A percentile compares a stretch with the other conserved stretches of the same genome.
These are phyloP conservation scores for Verticillium longisporum DNA, from an alignment of 2,329 filamentous ascomycete genomes.

Conservation along the genomic window DNA sequence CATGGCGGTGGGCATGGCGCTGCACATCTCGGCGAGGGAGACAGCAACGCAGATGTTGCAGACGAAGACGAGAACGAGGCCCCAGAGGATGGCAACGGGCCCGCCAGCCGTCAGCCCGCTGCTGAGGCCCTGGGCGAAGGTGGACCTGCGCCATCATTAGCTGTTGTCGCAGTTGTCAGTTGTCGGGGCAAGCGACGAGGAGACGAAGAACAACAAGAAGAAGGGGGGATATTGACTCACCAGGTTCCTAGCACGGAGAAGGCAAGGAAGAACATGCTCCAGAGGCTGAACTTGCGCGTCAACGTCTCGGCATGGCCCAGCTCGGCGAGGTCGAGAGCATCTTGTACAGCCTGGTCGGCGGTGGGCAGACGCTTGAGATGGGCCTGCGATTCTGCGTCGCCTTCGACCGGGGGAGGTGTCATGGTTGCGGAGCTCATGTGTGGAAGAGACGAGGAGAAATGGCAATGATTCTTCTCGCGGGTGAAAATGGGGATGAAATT, in stretches of 20 bases:
- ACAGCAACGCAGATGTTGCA: conserved; percentile 29
- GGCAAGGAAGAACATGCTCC: conserved; percentile 39
- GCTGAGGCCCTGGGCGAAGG: conserved; percentile 34
- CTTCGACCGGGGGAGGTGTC: background rate
- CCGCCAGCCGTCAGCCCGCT: conserved; percentile 35
- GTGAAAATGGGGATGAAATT: background rate
- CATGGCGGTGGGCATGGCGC: conserved; percentile 25
- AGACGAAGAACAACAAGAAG: no score
- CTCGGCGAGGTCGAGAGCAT: conserved; percentile 31
- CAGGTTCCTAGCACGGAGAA: conserved; percentile 44
- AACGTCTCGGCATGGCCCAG: conserved; percentile 32
- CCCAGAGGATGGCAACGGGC: conserved; percentile 37
- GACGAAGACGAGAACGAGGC: conserved; percentile 32
- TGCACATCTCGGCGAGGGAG: conserved; percentile 31
- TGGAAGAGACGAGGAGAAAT: background rate
- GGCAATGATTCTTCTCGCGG: background rate
- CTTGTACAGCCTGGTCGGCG: conserved; percentile 8
- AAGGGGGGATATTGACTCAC: conserved; percentile 25
- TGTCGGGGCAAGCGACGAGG: background rate
- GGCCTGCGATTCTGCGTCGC: background rate
- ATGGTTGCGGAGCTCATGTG: background rate
- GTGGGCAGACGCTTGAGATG: background rate
- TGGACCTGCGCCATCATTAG: background rate
- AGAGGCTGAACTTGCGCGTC: conserved; percentile 40
- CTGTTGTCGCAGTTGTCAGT: background rate